Evolutionary conservation across 768 basidiomycete species (phyloP).

Genomic region (Lenzites betulinus): DNA sequence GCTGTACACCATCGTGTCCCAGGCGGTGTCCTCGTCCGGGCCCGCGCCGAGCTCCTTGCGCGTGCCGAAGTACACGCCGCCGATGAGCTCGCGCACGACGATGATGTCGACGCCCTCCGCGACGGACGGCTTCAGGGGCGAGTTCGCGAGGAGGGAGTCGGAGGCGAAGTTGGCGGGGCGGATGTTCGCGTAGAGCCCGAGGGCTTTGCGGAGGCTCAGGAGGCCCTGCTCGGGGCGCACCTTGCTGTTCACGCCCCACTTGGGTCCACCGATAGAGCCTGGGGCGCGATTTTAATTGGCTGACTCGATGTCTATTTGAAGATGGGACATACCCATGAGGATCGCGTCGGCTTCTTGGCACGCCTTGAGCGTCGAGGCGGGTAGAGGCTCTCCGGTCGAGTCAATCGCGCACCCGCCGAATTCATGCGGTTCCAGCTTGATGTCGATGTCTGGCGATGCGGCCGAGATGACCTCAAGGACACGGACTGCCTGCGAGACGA

Average conservation of each 20-base stretch:
- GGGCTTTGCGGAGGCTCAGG: conserved; percentile 82
- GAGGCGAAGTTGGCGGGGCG: conserved; percentile 95
- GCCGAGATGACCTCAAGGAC: conserved; percentile 76
- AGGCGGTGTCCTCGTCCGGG: conserved; percentile 69
- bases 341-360: conserved; percentile 95
- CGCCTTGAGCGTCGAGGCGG: conserved; percentile 80
- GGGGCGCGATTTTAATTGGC: background rate
- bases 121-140: conserved; percentile 85
- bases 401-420: conserved; percentile 97
- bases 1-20: conserved; percentile 94
- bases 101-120: conserved; percentile 88
- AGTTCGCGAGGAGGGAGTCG: conserved; percentile 81
- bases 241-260: conserved; percentile 90
- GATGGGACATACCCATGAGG: conserved; percentile 73
- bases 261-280: conserved; percentile 99
- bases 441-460: conserved; percentile 61
- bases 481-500: conserved; percentile 80
- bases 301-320: no score
- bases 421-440: conserved; percentile 71
- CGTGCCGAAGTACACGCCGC: conserved; percentile 93
- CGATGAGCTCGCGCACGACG: conserved; percentile 94
- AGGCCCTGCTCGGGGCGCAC: conserved; percentile 94
- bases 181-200: conserved; percentile 97
- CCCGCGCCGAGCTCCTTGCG: conserved; percentile 82
- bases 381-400: conserved; percentile 79